Conservation (phyloP, 169 alveolate species). For the Blepharisma undulans region DNA sequence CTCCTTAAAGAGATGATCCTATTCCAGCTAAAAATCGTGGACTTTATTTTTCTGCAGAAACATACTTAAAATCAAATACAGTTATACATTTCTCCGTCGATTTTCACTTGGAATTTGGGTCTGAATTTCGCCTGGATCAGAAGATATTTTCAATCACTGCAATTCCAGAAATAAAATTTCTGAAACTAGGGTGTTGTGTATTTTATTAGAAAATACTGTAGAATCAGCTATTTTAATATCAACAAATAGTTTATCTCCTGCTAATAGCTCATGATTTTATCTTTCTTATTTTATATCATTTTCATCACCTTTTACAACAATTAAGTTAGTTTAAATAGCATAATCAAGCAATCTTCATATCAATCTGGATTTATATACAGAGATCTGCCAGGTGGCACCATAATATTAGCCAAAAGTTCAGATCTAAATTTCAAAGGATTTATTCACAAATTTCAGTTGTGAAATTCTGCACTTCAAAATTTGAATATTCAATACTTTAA, state of each 20-base stretch:
- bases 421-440: background rate
- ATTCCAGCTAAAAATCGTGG: background rate
- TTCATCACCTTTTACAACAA: background rate
- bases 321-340: too few relatives aligned
- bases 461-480: background rate
- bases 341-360: background rate
- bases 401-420: background rate
- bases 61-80: background rate
- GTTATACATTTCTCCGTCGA: background rate
- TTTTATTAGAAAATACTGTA: background rate
- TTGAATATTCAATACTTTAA: background rate
- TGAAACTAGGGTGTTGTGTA: background rate
- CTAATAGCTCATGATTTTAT: background rate
- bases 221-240: background rate
- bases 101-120: background rate
- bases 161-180: background rate
- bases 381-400: background rate
- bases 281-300: background rate
- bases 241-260: background rate
- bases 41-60: background rate
- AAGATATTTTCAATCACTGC: background rate
- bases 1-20: constrained; percentile 11
- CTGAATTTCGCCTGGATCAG: background rate
- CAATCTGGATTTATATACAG: background rate
- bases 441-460: background rate